Evolutionary conservation across 352 stramenopile species (phyloP).

Genomic region (Globisporangium acanthophoron): DNA sequence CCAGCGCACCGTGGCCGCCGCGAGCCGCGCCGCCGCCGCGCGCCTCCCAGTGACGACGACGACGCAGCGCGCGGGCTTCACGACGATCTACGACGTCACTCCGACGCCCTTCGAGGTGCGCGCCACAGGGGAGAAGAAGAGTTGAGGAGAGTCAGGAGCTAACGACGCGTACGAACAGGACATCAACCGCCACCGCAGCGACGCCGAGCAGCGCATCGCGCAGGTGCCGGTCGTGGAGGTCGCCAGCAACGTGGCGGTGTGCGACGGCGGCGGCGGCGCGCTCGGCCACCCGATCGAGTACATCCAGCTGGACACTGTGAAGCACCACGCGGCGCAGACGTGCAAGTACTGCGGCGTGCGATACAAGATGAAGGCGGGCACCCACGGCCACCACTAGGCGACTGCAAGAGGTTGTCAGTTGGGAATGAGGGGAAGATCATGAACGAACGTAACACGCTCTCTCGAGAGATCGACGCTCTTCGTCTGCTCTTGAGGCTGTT

Average conservation of each 20-base stretch:
- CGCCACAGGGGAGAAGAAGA: too few relatives aligned
- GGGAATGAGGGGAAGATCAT: background rate
- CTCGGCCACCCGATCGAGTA: constrained; percentile 97
- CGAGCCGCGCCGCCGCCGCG: constrained; percentile 5
- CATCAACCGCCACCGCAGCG: constrained; percentile 81
- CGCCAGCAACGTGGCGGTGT: constrained; percentile 88
- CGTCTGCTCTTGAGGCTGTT: too few relatives aligned
- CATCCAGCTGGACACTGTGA: constrained; percentile 88
- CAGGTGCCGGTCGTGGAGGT: constrained; percentile 90
- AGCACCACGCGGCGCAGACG: constrained; percentile 58
- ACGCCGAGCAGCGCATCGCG: constrained; percentile 87
- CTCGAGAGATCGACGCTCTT: too few relatives aligned
- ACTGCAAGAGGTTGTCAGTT: background rate
- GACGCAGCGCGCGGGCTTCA: constrained; percentile 34
- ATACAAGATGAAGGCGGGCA: constrained; percentile 83
- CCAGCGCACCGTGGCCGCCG: constrained; percentile 19
- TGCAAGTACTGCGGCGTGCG: constrained; percentile 94
- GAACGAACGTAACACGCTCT: background rate
- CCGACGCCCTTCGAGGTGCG: constrained; percentile 57
- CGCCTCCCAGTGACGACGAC: constrained; percentile 4
- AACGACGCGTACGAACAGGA: constrained; percentile 30
- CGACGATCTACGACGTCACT: constrained; percentile 63
- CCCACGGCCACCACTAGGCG: constrained; percentile 55
- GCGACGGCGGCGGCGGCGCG: constrained; percentile 93
- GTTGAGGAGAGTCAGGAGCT: background rate